Evolutionary conservation across 495 filamentous ascomycete genomes (phyloP), one percentile per base, ranked within the genome.

Genomic region (Letharia lupina): DNA sequence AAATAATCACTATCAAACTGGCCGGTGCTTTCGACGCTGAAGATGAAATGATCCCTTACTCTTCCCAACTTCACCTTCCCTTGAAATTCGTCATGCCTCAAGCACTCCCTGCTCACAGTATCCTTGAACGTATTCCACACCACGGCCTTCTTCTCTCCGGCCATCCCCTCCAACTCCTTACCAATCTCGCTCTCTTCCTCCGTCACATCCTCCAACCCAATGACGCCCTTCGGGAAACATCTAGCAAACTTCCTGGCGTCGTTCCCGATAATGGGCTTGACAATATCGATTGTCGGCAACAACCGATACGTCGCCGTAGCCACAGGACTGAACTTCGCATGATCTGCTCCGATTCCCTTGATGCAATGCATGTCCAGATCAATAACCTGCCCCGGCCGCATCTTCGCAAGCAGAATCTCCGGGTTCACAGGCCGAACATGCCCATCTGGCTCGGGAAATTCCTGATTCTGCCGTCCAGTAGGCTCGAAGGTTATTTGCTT

Each of bases 311-410:
- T 87, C 12, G 94, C 93, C 0, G 95, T 96, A 7, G 93, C 93
- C 28, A 99, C 95, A 39, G 95, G 95, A 2, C 91, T 96, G 81
- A 93, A 99, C 74, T 99, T 99, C 59, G 95, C 90, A 76, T 99
- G 95, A 77, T 98, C 94, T 65, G 86, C 88, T 20, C 95, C 95
- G 63, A 94, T 87, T 35, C 95, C 95, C 77, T 96, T 97, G 76
- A 93, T 84, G 76, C 90, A 90, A 77, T 96, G 91, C 82, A 93
- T 84, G 65, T 88, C 83, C 65, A 96, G 75, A 64, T 90, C 81
- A 69, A 99, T 87, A 68, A 84, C 82, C 80, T 99, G 95, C 0
- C 90, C 91, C 0, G 95, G 95, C 44, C 95, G 87, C 71, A 99
- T 79, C 78, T 99, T 99, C 65, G 92, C 92, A 70, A 99, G 84